Base-by-base conservation (phyloP, 805 yeast genomes). In the Yueomyces sinensis region DNA sequence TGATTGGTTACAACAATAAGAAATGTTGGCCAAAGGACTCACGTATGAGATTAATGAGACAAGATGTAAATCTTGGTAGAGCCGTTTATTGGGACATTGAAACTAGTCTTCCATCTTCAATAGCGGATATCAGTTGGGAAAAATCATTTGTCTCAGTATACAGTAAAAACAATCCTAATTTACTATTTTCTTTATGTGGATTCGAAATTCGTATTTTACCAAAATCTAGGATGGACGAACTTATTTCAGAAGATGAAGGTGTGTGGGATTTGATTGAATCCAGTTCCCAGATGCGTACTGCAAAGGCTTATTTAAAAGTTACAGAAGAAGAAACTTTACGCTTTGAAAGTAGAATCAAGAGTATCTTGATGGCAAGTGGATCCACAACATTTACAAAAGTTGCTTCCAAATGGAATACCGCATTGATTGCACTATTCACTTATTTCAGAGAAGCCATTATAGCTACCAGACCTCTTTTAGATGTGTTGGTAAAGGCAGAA, bases 371-470 rank as follows among this genome's bases (percentile, higher is more conserved):
- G 95, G 77, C 95, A 2, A 80, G 96, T 0, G 98, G 98, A 0
- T 82, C 95, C 0, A 78, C 95, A 0, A 83, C 99, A 0, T 91
- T 91, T 56, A 81, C 95, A 0, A 91, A 86, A 52, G 80, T 87
- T 38, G 95, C 94, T 2, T 77, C 87, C 28, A 84, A 84, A 49
- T 91, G 99, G 99, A 91, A 91, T 50, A 83, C 95, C 2, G 86
- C 95, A 0, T 61, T 91, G 35, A 71, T 87, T 34, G 70, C 97
- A 0, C 60, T 91, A 25, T 87, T 86, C 48, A 74, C 95, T 0
- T 91, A 91, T 50, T 91, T 72, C 50, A 69, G 99, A 44, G 99
- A 91, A 54, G 97, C 98, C 1, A 83, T 82, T 6, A 76, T 87
- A 7, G 68, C 89, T 0, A 86, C 98, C 0, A 83, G 78, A 35